These are phyloP conservation scores for Diplosphaera chodatii DNA, from an alignment of 139 green algal species.

Conservation along the genomic window DNA sequence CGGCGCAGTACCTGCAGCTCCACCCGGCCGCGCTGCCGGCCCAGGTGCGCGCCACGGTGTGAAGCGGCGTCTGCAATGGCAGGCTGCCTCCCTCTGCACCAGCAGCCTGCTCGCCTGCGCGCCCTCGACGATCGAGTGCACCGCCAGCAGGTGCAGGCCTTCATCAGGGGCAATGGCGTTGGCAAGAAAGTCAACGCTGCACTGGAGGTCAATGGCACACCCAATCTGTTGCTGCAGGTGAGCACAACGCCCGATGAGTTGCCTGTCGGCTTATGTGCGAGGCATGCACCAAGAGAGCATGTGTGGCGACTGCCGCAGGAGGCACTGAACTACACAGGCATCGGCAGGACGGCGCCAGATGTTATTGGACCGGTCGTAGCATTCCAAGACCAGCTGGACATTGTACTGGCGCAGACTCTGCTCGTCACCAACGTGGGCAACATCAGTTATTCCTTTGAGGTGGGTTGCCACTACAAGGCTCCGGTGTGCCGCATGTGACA, in stretches of 20 bases:
- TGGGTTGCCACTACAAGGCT: too few species aligned
- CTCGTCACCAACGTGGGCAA: slow-evolving; percentile 9
- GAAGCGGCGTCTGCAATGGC: neutral
- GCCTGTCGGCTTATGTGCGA: too few species aligned
- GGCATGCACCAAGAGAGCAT: too few species aligned
- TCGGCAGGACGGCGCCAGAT: slow-evolving; percentile 1
- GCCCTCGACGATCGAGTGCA: neutral
- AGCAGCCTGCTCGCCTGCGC: neutral
- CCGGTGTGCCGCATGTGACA: too few species aligned
- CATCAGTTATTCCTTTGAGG: neutral
- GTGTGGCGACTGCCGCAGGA: neutral
- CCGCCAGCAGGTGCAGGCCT: slow-evolving; percentile 10
- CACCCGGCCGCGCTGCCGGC: slow-evolving; percentile 19
- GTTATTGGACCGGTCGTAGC: slow-evolving; percentile 10
- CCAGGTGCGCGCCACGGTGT: slow-evolving; percentile 9
- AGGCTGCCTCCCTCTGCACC: neutral
- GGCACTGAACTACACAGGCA: neutral
- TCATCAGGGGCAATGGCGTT: slow-evolving; percentile 12
- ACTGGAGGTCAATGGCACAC: slow-evolving; percentile 9
- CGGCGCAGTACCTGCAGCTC: slow-evolving; percentile 56
- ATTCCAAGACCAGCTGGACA: slow-evolving; percentile 8
- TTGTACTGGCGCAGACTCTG: slow-evolving; percentile 10
- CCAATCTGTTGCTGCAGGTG: slow-evolving; percentile 21
- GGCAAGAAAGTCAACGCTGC: slow-evolving; percentile 2
- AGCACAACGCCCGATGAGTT: neutral